phyloP scores from a whole-genome alignment of 495 filamentous ascomycete genomes.

The Daldinia caldariorum region DNA sequence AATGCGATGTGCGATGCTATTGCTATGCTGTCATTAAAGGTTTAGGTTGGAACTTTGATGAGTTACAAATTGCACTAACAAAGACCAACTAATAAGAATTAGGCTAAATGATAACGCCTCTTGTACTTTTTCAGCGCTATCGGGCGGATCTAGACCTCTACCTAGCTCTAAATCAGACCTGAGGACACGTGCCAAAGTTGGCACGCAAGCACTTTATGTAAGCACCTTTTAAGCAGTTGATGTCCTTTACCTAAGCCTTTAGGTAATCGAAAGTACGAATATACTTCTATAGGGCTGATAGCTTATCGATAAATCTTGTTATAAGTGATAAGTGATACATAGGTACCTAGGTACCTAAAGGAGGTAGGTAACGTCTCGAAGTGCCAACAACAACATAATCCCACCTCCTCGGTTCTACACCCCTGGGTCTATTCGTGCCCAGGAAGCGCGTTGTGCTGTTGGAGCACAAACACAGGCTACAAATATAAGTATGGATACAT shows the following conservation, averaged over 20 bases:
- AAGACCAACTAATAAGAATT: neutral
- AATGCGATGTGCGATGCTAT: neutral
- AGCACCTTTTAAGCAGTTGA: too few species aligned
- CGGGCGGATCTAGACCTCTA: slow-evolving; percentile 19
- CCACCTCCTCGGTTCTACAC: neutral
- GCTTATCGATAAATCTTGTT: slow-evolving; percentile 9
- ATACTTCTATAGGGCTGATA: slow-evolving; percentile 8
- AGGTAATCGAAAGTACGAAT: neutral
- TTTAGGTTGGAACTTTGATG: neutral
- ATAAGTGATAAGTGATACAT: neutral
- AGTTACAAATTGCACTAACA: slow-evolving; percentile 38
- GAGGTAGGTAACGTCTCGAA: neutral
- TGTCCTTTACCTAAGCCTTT: too few species aligned
- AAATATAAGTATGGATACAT: neutral
- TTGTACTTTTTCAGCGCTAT: slow-evolving; percentile 18
- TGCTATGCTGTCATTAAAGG: neutral
- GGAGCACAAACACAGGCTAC: neutral
- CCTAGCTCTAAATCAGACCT: slow-evolving; percentile 2
- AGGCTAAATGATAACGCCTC: slow-evolving; percentile 16
- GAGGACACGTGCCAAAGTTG: slow-evolving; percentile 48
- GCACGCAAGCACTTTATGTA: slow-evolving; percentile 25
- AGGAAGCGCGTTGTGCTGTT: neutral
- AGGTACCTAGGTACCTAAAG: too few species aligned
- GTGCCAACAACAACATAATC: neutral
- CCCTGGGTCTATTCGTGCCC: neutral